These are phyloP conservation scores for Styphnolobium japonicum DNA, from an alignment of 306 rosid species.

Conservation along the genomic window DNA sequence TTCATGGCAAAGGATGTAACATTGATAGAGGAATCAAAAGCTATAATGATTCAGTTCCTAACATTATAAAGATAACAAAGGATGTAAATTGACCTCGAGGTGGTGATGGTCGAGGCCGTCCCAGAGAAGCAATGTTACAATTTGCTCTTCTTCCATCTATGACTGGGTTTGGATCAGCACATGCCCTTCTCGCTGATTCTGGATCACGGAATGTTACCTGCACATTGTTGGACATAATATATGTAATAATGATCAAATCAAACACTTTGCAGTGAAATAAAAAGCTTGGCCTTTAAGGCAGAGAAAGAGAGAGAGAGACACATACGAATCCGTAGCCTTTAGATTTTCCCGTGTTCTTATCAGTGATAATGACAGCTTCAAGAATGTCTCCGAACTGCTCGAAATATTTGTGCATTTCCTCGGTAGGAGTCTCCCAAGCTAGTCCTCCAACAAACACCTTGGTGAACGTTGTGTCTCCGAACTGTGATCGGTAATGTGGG, in stretches of 20 bases:
- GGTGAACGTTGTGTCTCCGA: constrained; percentile 92
- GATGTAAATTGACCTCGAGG: constrained; percentile 55
- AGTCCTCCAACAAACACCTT: constrained; percentile 94
- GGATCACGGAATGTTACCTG: constrained; percentile 76
- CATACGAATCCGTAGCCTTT: constrained; percentile 82
- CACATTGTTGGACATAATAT: background rate
- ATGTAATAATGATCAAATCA: background rate
- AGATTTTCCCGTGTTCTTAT: constrained; percentile 65
- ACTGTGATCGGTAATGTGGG: constrained; percentile 86
- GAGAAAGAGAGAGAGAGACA: background rate
- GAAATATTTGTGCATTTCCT: constrained; percentile 77
- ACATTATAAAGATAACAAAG: no score
- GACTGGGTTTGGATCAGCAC: constrained; percentile 63
- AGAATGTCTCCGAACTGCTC: constrained; percentile 90
- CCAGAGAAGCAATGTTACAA: constrained; percentile 85
- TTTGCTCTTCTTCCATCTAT: constrained; percentile 89
- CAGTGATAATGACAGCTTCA: constrained; percentile 73
- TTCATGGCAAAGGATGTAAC: background rate
- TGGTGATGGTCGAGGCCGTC: constrained; percentile 82
- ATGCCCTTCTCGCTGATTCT: constrained; percentile 70
- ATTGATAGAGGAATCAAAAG: background rate
- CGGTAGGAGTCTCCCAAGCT: constrained; percentile 98
- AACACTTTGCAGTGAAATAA: background rate
- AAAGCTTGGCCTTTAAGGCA: background rate
- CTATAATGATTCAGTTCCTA: background rate